A percentile compares a stretch with the other conserved stretches of the same genome.
Evolutionary conservation across 306 rosid species (phyloP).

Genomic region (Acacia melanoxylon): DNA sequence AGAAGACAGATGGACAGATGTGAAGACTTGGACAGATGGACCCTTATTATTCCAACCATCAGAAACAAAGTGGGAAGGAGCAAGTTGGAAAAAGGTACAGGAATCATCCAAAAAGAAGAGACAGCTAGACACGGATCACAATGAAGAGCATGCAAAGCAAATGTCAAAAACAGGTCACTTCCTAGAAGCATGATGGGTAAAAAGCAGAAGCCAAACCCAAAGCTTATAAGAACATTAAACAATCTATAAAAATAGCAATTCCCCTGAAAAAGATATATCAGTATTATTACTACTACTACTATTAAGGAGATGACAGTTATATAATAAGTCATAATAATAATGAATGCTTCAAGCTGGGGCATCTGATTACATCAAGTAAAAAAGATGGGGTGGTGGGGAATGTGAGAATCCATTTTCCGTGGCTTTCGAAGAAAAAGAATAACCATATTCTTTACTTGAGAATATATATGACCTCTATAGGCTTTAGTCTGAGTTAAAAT

Average conservation of each 20-base stretch:
- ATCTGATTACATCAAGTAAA: conserved; percentile 42
- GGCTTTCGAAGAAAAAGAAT: conserved; percentile 54
- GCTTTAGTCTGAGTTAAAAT: conserved; percentile 56
- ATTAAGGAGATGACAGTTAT: conserved; percentile 13
- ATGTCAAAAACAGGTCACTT: conserved; percentile 41
- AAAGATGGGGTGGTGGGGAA: conserved; percentile 44
- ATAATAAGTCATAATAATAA: background rate
- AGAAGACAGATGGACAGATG: too few species aligned
- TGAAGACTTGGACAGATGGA: conserved; percentile 18
- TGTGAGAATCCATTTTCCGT: conserved; percentile 70
- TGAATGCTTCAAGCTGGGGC: conserved; percentile 32
- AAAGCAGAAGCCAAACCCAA: conserved; percentile 22
- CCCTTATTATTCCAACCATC: background rate
- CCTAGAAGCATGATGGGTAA: conserved; percentile 12
- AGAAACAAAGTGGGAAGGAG: conserved; percentile 19
- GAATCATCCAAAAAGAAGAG: conserved; percentile 17
- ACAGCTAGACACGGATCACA: conserved; percentile 13
- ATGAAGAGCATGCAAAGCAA: conserved; percentile 12
- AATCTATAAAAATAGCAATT: conserved; percentile 37
- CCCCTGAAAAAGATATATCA: conserved; percentile 12
- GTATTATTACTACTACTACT: background rate
- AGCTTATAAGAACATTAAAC: conserved; percentile 23
- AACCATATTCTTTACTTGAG: conserved; percentile 62
- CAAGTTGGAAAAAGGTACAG: conserved; percentile 23
- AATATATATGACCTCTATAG: conserved; percentile 50